phyloP scores from a whole-genome alignment of 352 stramenopile species.

The Globisporangium lucens region DNA sequence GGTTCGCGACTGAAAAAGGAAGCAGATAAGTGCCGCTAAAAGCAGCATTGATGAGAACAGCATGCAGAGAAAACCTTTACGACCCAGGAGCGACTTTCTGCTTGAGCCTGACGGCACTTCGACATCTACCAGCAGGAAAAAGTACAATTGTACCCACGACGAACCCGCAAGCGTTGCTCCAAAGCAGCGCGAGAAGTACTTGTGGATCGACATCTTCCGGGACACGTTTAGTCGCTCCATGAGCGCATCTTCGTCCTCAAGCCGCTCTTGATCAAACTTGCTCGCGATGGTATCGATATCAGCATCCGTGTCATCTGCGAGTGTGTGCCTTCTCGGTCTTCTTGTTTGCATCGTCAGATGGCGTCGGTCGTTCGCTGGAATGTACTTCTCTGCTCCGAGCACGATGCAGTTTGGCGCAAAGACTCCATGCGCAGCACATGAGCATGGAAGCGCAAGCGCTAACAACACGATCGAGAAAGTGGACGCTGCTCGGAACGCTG shows the following conservation, averaged over 20 bases:
- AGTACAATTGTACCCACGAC: slow-evolving; percentile 49
- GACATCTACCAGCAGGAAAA: slow-evolving; percentile 50
- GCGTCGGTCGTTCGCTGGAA: slow-evolving; percentile 3
- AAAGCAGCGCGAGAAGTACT: slow-evolving; percentile 43
- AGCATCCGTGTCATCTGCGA: slow-evolving; percentile 2
- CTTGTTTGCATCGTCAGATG: background rate
- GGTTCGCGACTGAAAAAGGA: slow-evolving; percentile 44
- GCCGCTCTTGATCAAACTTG: slow-evolving; percentile 4
- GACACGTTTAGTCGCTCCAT: slow-evolving; percentile 1
- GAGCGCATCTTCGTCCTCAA: background rate
- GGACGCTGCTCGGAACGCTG: slow-evolving; percentile 26
- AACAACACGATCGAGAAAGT: slow-evolving; percentile 34
- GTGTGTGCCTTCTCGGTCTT: background rate
- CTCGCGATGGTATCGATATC: slow-evolving; percentile 9
- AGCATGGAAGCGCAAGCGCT: slow-evolving; percentile 32
- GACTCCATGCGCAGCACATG: slow-evolving; percentile 44
- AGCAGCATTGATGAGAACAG: slow-evolving; percentile 38
- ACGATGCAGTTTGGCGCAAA: slow-evolving; percentile 52
- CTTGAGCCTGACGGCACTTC: slow-evolving; percentile 8
- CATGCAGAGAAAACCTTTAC: slow-evolving; percentile 31
- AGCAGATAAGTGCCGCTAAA: slow-evolving; percentile 37
- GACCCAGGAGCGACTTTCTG: slow-evolving; percentile 7
- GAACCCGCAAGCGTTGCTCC: slow-evolving; percentile 37
- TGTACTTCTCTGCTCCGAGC: slow-evolving; percentile 32
- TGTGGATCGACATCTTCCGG: slow-evolving; percentile 13